phyloP scores from a whole-genome alignment of 1,139 yeast genomes.

The Scheffersomyces cryptocercus region DNA sequence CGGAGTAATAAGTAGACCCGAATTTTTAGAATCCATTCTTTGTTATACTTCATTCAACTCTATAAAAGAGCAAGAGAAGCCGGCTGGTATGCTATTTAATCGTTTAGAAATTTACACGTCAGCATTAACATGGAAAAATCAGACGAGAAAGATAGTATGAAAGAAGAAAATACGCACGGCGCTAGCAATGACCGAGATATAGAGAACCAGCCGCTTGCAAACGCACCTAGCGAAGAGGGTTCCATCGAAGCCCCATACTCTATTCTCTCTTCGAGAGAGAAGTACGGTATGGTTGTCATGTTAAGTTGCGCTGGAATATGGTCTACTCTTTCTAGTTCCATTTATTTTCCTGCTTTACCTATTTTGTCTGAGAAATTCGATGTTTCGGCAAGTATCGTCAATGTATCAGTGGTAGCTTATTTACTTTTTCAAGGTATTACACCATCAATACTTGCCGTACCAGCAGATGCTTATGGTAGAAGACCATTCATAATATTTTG shows the following conservation, averaged over 20 bases:
- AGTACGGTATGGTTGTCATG: slow-evolving; percentile 19
- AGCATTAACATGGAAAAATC: no score
- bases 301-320: slow-evolving; percentile 43
- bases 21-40: no score
- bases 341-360: slow-evolving; percentile 72
- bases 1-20: no score
- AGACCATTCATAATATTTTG: slow-evolving; percentile 44
- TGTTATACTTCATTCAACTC: no score
- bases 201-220: no score
- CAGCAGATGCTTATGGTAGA: slow-evolving; percentile 71
- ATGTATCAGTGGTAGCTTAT: slow-evolving; percentile 70
- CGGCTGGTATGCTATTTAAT: no score
- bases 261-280: slow-evolving; percentile 16
- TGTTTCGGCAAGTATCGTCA: slow-evolving; percentile 55
- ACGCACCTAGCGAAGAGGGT: no score
- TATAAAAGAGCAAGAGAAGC: no score
- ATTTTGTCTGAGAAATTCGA: slow-evolving; percentile 51
- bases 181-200: no score
- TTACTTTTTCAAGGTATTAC: slow-evolving; percentile 65
- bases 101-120: no score
- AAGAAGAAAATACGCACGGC: no score
- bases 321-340: slow-evolving; percentile 68
- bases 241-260: slow-evolving; percentile 11
- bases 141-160: no score
- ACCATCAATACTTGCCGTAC: slow-evolving; percentile 26